Base-by-base conservation (phyloP, 2,329 filamentous ascomycete species). In the Talaromyces marneffei region DNA sequence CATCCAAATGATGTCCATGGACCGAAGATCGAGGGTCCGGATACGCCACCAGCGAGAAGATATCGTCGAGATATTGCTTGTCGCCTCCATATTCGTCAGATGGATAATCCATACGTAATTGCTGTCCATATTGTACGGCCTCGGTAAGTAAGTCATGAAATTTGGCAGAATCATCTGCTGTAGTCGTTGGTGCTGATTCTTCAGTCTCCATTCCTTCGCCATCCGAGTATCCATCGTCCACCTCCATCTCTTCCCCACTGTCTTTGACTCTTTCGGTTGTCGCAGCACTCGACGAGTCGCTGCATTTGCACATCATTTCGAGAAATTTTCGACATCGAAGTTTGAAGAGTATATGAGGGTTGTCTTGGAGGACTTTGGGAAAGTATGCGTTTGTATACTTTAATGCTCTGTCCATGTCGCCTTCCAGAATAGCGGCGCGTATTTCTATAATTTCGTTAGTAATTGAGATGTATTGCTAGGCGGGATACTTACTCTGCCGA, bases 241-340 rank as follows among this genome's bases (percentile, higher is more conserved):
- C 73, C 65, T 87, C 84, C 82, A 84, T 85, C 57, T 83, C 80
- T 50, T 59, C 57, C 25, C 40, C 57, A 23, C 42, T 31, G 23
- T 29, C n/a, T 39, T 31, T 20, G 37, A n/a, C 50, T 27, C 27
- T 9, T 31, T 27, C 80, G 80, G 48, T 80, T 55, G 71, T 71
- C 31, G 73, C 65, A 12, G 68, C 62, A 3, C 72, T 67, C 8
- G 80, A 78, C 18, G 89, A 75, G 66, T 92, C 88, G 2, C 87
- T 86, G 37, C 87, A 87, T 62, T 83, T 84, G 42, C 89, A 85
- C 68, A 96, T 91, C 88, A 99, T 93, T 74, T 99, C 94, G 63
- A 97, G 88, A 73, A 97, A 97, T 72, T 94, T 95, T 63, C 92
- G 87, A 71, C 92, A 97, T 66, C 88, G 86, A 54, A 99, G 80